Base-by-base conservation (phyloP, 257 asterid genomes). In the Nicotiana paniculata region DNA sequence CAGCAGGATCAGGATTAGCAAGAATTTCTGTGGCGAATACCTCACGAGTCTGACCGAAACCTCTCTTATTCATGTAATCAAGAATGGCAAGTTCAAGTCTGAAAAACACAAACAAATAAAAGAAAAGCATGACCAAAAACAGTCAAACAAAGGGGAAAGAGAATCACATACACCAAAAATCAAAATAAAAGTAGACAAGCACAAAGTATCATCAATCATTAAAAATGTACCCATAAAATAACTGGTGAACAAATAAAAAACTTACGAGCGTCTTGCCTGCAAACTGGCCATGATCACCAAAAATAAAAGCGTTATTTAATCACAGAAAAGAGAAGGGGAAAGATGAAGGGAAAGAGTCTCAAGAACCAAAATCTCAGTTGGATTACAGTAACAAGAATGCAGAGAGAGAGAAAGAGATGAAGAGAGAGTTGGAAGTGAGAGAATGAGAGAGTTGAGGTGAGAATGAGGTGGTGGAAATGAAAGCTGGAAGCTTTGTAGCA, bases 21-120 rank as follows among this genome's bases (percentile, higher is more conserved):
- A 30, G 32, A 81, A 90, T 88, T 84, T 88, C 91, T 0, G 3
- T 16, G 33, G 88, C 85, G 51, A 90, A 86, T 63, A 26, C 77
- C 24, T 85, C 88, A 55, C 89, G 87, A 65, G 82, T 58, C 5
- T n/a, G 43, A 32, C 81, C 84, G 90, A 86, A 63, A 84, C 87
- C 86, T 9, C 86, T 90, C 21, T 68, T 85, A 28, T 66, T 13
- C 80, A 90, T 21, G 58, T 89, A 88, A 82, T 89, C 91, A 33
- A 81, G 79, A 78, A 89, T 81, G 67, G 81, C 88, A 62, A 83
- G 51, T 57, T 89, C 90, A 78, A 89, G 72, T 86, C 91, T 89
- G 77, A 80, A 24, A 84, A 81, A 75, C 65, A 33, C 79, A 81
- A 32, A 67, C n/a, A 66, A 65, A 81, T 16, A 10, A 43, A 48